Evolutionary conservation across 2,329 filamentous ascomycete species (phyloP).

Genomic region (Cladosporium velox): DNA sequence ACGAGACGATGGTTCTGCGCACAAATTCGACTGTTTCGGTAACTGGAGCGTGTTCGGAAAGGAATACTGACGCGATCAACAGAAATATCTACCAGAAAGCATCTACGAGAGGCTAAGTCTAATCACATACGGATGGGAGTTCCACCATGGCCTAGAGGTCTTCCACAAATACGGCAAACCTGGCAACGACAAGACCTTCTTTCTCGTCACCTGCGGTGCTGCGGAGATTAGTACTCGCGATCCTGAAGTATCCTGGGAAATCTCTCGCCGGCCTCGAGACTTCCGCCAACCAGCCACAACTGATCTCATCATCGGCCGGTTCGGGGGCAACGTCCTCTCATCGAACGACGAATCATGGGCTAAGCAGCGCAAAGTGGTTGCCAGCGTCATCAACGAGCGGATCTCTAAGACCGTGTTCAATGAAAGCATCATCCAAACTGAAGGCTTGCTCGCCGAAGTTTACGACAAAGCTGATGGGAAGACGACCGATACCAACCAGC

Average conservation of each 20-base stretch:
- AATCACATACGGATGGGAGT: constrained; percentile 34
- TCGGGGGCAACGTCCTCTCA: constrained; percentile 34
- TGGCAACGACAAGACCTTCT: constrained; percentile 26
- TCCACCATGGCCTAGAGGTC: constrained; percentile 26
- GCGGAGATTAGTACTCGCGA: constrained; percentile 33
- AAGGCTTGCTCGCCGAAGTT: constrained; percentile 33
- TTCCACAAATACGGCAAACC: constrained; percentile 25
- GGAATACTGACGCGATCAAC: constrained; percentile 9
- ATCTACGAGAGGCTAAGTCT: constrained; percentile 29
- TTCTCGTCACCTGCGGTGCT: constrained; percentile 28
- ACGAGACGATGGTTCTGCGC: background rate
- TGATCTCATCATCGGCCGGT: constrained; percentile 28
- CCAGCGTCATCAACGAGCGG: constrained; percentile 38
- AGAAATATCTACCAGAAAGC: constrained; percentile 27
- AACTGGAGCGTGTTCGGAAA: background rate
- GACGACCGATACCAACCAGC: constrained; percentile 26
- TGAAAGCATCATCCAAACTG: constrained; percentile 33
- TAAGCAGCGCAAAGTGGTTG: constrained; percentile 36
- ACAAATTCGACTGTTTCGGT: background rate
- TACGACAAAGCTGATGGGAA: constrained; percentile 16
- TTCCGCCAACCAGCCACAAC: constrained; percentile 29
- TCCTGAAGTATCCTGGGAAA: constrained; percentile 28
- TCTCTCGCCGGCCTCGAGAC: constrained; percentile 28
- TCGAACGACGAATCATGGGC: constrained; percentile 33
- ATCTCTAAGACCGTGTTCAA: constrained; percentile 37